These are phyloP conservation scores for Lipomyces oligophaga DNA, from an alignment of 805 yeast species.

Conservation along the genomic window DNA sequence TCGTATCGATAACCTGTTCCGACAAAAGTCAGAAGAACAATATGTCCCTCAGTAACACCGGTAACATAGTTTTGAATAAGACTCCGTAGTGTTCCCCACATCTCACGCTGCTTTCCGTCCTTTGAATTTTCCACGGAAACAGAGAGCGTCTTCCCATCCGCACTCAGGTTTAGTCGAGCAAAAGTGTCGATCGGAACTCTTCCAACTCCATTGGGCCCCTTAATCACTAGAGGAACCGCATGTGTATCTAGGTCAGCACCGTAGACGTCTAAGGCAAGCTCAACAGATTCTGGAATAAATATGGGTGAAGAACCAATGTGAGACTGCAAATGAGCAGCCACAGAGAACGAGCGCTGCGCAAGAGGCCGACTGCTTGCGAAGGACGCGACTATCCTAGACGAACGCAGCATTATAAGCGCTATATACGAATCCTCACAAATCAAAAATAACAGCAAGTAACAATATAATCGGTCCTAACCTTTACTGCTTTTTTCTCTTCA, in stretches of 20 bases:
- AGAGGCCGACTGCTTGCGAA: background rate
- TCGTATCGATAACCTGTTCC: conserved; percentile 97
- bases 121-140: conserved; percentile 57
- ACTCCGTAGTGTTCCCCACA: conserved; percentile 95
- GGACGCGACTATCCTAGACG: background rate
- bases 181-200: conserved; percentile 55
- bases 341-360: conserved; percentile 9
- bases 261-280: conserved; percentile 38
- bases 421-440: background rate
- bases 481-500: no score
- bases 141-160: conserved; percentile 40
- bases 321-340: conserved; percentile 39
- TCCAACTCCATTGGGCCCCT: conserved; percentile 76
- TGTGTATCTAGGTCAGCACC: conserved; percentile 33
- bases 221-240: conserved; percentile 52
- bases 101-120: conserved; percentile 66
- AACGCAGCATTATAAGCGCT: background rate
- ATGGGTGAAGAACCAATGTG: conserved; percentile 83
- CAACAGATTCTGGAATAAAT: conserved; percentile 59
- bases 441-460: background rate
- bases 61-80: conserved; percentile 68
- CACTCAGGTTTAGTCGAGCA: conserved; percentile 50
- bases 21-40: conserved; percentile 78
- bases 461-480: background rate
- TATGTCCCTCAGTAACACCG: conserved; percentile 93